Base-by-base conservation (phyloP, 2,329 filamentous ascomycete species). In the Tricladium varicosporioides region DNA sequence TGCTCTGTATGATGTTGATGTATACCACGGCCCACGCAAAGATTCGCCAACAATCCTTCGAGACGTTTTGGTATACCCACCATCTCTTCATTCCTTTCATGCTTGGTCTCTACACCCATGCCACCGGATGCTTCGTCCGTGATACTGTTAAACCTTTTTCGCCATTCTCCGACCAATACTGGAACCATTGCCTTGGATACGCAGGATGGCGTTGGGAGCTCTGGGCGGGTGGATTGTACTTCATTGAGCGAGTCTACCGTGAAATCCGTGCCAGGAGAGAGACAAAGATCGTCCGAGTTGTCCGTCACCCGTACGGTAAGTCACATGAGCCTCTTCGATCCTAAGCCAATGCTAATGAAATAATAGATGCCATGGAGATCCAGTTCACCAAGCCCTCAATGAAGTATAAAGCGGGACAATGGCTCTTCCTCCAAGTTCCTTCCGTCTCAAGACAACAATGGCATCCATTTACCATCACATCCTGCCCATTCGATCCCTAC, bases 1-100 rank as follows among this genome's bases (percentile, higher is more conserved):
- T 97, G 22, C 80, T 99, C n/a, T 97, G 92, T 81, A 99, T 99
- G 94, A 78, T 99, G 61, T 77, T 99, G 61, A 99, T 99, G 81
- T 99, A 96, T 76, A 99, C 94, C 1, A 97, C 92, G 0, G 89
- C 94, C 2, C 94, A 99, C 71, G 83, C 88, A 67, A 89, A 91
- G 64, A 97, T 99, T 63, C 89, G 94, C 54, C 93, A 97, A 72
- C 94, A 99, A 72, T 96, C 91, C 0, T 99, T 92, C 70, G 94
- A 99, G 76, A 95, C 93, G 0, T 99, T 99, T 73, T 99, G 94
- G 94, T 99, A 99, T 75, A 96, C 92, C 0, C 94, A 99, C 74
- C 94, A 99, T 69, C 83, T 99, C n/a, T 97, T 97, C 69, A 89
- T 99, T 59, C 93, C 94, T 1, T 99, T 99, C 74, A 76, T 97